Conservation (phyloP, 1,284 basidiomycete species). For the Farysia itapuensis region DNA sequence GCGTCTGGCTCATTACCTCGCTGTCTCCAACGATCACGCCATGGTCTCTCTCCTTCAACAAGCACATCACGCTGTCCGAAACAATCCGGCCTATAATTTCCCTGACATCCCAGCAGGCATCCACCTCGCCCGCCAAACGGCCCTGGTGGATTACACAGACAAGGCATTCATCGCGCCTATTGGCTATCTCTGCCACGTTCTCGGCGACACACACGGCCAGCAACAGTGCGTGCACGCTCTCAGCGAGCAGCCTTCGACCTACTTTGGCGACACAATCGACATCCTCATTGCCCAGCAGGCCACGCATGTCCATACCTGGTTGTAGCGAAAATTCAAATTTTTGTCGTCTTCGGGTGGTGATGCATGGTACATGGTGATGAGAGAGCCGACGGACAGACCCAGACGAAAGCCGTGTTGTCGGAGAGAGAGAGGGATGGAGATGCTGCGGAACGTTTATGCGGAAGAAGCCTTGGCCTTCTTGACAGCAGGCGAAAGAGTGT, state of each 20-base stretch:
- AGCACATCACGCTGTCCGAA: constrained; percentile 21
- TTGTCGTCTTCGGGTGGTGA: too few species aligned
- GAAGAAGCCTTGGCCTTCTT: constrained; percentile 56
- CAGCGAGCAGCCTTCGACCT: constrained; percentile 19
- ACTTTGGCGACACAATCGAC: constrained; percentile 55
- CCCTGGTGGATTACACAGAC: constrained; percentile 45
- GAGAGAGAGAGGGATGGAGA: too few species aligned
- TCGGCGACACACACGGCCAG: constrained; percentile 34
- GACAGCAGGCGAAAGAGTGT: constrained; percentile 55
- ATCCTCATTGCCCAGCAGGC: constrained; percentile 49
- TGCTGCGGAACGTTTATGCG: constrained; percentile 34
- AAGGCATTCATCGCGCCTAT: constrained; percentile 52
- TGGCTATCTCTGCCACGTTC: constrained; percentile 41
- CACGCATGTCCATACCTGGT: constrained; percentile 32
- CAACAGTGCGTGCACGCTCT: constrained; percentile 28
- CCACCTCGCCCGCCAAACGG: constrained; percentile 10
- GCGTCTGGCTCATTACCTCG: constrained; percentile 52
- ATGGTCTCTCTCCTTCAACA: constrained; percentile 44
- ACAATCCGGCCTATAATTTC: constrained; percentile 9
- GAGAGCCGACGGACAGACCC: too few species aligned
- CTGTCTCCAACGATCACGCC: constrained; percentile 32
- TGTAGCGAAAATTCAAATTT: constrained; percentile 4
- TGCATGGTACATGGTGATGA: too few species aligned
- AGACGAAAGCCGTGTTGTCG: too few species aligned
- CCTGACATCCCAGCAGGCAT: constrained; percentile 48